Base-by-base conservation (phyloP, 2,329 filamentous ascomycete species). In the Sphaceloma murrayae region DNA sequence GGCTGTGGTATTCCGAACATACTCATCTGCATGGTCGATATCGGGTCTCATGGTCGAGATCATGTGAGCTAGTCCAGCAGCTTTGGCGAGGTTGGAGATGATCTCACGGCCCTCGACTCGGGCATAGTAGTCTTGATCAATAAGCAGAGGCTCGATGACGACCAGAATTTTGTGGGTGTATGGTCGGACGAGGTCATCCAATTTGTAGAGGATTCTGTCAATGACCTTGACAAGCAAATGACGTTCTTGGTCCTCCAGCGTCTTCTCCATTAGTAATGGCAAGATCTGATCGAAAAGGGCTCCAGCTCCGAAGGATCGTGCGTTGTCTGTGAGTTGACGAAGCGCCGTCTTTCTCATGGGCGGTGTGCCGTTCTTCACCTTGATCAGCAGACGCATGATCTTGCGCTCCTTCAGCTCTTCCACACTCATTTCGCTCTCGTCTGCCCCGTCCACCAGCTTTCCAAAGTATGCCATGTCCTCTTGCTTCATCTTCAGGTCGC, bases 391-490 rank as follows among this genome's bases (percentile, higher is more conserved):
- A 53, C 91, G 76, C 91, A 98, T 96, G 59, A 98, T 98, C 67
- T 98, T 98, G 50, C 91, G 77, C 66, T 98, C 89, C 65, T 98
- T 96, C 43, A 98, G 68, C 58, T 98, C 89, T 38, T 98, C 91
- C 7, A 98, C 87, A 14, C 81, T 88, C 74, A 98, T 77, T 16
- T 79, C 74, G 55, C 89, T 93, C 66, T 98, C 91, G 54, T 96
- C 87, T 18, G 82, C 83, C 27, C 85, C 87, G 59, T 98, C 91
- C 16, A 94, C 89, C 30, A 98, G 76, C 69, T 98, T 96, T 48
- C 89, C 88, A 58, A 98, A 98, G 66, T 98, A 98, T 29, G 85
- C 81, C 87, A 96, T 95, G 63, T 98, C 91, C 62, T 98, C 91
- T 1, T 87, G 78, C 67, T 98, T 98, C 74, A 98, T 94, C 54